Conservation (phyloP, 78 protist species). For the Pigoraptor vietnamica region DNA sequence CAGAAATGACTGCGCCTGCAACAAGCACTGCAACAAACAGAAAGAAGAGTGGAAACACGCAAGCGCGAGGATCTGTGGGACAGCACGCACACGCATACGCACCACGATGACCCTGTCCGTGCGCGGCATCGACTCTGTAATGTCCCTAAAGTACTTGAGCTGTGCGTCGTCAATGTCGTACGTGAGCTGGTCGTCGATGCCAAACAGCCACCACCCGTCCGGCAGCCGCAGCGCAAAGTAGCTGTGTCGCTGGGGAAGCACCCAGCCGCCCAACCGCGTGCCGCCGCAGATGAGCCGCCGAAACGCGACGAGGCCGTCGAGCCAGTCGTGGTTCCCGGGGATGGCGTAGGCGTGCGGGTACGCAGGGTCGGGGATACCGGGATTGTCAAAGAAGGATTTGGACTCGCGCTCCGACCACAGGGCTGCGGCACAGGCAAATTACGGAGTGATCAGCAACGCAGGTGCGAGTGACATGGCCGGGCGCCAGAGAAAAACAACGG, state of each 20-base stretch:
- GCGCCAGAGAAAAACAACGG: too few species aligned
- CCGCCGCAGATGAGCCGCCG: not conserved
- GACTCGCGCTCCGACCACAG: too few species aligned
- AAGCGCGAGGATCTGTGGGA: too few species aligned
- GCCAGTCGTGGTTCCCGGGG: slow-evolving; percentile 25
- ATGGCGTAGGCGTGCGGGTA: not conserved
- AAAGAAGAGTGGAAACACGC: not conserved
- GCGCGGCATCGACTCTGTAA: not conserved
- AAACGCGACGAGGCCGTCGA: slow-evolving; percentile 12
- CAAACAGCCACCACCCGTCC: not conserved
- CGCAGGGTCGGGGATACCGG: not conserved
- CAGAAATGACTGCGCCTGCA: too few species aligned
- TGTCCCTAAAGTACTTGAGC: not conserved
- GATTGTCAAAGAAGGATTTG: too few species aligned
- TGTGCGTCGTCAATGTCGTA: not conserved
- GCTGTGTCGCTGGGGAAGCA: not conserved
- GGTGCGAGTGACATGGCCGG: too few species aligned
- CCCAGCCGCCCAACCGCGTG: not conserved
- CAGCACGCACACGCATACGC: too few species aligned
- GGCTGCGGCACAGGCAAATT: too few species aligned
- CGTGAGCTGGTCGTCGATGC: not conserved
- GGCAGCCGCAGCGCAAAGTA: slow-evolving; percentile 8
- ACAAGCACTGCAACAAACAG: not conserved
- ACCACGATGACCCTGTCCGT: too few species aligned
- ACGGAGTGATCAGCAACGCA: too few species aligned